These are phyloP conservation scores for Lagenaria siceraria DNA, from an alignment of 306 rosid genomes.

Conservation along the genomic window DNA sequence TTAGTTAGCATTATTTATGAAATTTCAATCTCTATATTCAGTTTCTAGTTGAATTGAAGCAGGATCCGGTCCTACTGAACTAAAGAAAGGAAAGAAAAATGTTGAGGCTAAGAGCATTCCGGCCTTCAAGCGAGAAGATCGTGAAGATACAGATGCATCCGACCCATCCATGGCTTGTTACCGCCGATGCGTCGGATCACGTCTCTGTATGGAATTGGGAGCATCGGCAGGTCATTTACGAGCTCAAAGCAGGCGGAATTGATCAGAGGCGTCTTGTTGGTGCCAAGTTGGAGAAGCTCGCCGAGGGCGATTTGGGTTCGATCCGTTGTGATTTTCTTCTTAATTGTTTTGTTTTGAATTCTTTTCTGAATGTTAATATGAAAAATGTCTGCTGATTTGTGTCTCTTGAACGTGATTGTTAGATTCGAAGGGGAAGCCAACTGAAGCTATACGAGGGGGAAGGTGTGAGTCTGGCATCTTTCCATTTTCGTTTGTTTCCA, in stretches of 20 bases:
- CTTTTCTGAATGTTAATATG: not conserved
- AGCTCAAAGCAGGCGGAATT: slow-evolving; percentile 96
- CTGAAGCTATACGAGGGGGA: slow-evolving; percentile 98
- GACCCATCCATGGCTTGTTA: slow-evolving; percentile 98
- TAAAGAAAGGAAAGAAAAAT: slow-evolving; percentile 19
- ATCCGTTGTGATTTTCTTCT: not conserved
- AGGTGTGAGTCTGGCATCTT: slow-evolving; percentile 35
- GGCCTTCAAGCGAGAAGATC: slow-evolving; percentile 79
- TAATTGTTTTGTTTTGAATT: not conserved
- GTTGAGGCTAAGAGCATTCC: slow-evolving; percentile 77
- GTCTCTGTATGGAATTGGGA: slow-evolving; percentile 99
- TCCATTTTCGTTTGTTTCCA: slow-evolving; percentile 16
- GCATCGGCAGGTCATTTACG: slow-evolving; percentile 95
- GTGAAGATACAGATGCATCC: slow-evolving; percentile 96
- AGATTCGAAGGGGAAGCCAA: slow-evolving; percentile 82
- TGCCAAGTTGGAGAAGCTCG: slow-evolving; percentile 92
- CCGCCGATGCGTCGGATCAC: slow-evolving; percentile 91
- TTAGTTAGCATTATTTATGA: not conserved
- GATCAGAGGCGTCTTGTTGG: slow-evolving; percentile 94
- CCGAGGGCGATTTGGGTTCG: slow-evolving; percentile 93
- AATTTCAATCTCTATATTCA: not conserved
- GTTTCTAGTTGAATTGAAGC: not conserved
- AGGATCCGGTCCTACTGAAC: not conserved
- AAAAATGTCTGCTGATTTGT: not conserved
- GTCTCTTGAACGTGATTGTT: slow-evolving; percentile 11